These are phyloP conservation scores for Puccinia polysora DNA, from an alignment of 1,284 basidiomycete species.

Conservation along the genomic window DNA sequence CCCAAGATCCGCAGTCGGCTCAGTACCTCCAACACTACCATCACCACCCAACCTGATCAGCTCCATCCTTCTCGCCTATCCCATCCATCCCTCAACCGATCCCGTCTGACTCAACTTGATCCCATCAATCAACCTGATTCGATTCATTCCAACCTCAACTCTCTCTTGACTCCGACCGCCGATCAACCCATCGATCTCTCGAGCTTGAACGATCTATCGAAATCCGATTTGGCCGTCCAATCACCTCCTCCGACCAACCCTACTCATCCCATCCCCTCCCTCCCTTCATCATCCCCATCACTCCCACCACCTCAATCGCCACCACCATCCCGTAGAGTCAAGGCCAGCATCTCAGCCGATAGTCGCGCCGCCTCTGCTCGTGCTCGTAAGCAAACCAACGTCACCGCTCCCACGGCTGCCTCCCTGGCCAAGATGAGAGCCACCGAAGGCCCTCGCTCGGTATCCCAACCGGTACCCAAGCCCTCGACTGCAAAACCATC, in stretches of 20 bases:
- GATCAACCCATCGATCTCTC: constrained; percentile 4
- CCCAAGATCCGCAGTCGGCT: background rate
- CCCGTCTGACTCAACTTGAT: no score
- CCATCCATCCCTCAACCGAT: background rate
- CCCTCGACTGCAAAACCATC: background rate
- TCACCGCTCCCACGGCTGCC: constrained; percentile 38
- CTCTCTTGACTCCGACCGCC: background rate
- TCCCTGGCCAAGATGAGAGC: constrained; percentile 31
- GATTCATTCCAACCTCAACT: background rate
- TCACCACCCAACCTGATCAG: background rate
- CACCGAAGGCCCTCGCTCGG: background rate
- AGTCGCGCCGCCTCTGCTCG: background rate
- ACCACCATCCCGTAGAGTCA: constrained; percentile 4
- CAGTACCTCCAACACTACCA: background rate
- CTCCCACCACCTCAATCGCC: background rate
- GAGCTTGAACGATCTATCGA: background rate
- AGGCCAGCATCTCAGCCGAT: constrained; percentile 17
- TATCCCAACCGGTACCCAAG: background rate
- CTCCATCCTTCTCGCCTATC: no score
- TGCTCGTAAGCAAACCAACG: constrained; percentile 16
- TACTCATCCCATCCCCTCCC: no score
- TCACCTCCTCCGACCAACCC: background rate
- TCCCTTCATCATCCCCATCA: background rate
- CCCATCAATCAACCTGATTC: no score
- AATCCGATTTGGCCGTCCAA: constrained; percentile 18